Base-by-base conservation (phyloP, 495 filamentous ascomycete species). In the Penicillium fimorum region DNA sequence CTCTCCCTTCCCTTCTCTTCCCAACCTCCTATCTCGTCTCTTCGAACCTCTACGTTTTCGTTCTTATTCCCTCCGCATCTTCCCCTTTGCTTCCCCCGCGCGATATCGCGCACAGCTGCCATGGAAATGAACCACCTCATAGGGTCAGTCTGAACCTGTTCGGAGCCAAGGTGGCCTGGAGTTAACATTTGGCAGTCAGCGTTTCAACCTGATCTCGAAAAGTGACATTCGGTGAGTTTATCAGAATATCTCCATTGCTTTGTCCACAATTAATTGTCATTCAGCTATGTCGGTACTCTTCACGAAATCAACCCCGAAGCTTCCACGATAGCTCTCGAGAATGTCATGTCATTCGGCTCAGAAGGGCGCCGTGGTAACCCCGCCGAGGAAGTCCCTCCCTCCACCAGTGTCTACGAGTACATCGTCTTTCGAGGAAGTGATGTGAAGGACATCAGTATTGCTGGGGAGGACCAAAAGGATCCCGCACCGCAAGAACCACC, bases 391-490 rank as follows among this genome's bases (percentile, higher is more conserved):
- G 86, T 96, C 40, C 74, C 88, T 22, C 81, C 89, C 7, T 92
- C 90, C 0, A 83, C 89, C 50, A 87, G 86, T 61, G 77, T 97
- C 63, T 99, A 97, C 76, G 95, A 97, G 69, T 97, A 99, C 79
- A 97, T 99, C 65, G 93, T 99, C 57, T 99, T 99, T 71, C 89
- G 93, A 45, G 94, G 95, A 50, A 96, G 91, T 70, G 94, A 99
- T 80, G 94, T 99, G 66, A 97, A 97, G 76, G 93, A 99, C 70
- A 82, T 99, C 63, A 87, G 89, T 54, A 89, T 99, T 63, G 92
- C 95, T 57, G 86, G 94, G 7, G 64, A 69, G 61, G 79, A 83
- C 38, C 84, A 87, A 7, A 88, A 92, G 70, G 87, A 94, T 69
- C 84, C 84, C 60, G 78, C 87, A 64, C 83, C 85, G 43, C 70